Percentiles rank a stretch among this genome's conserved stretches.
phyloP scores from a whole-genome alignment of 1,139 yeast species.

The Blastobotrys persicus region DNA sequence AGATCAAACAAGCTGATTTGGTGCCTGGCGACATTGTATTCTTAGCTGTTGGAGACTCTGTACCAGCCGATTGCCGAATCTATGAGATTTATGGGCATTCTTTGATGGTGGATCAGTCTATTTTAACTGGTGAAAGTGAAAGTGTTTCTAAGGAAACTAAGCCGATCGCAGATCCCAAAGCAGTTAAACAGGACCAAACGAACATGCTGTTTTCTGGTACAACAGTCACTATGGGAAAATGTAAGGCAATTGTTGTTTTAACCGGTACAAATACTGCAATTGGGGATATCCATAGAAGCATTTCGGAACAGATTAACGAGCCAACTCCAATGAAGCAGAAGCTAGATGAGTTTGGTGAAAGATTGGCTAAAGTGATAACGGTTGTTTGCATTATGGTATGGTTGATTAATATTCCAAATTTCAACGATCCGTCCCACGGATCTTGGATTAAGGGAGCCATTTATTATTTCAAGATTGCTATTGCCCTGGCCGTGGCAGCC shows the following conservation, averaged over 20 bases:
- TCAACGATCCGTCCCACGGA: conserved; percentile 34
- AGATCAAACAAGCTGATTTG: conserved; percentile 40
- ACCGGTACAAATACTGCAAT: conserved; percentile 51
- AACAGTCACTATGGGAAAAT: conserved; percentile 48
- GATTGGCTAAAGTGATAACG: conserved; percentile 42
- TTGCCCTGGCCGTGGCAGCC: conserved; percentile 50
- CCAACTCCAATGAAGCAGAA: conserved; percentile 49
- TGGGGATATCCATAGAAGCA: conserved; percentile 48
- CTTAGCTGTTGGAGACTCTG: conserved; percentile 47
- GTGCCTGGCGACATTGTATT: conserved; percentile 53
- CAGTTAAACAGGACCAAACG: conserved; percentile 45
- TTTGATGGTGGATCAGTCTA: conserved; percentile 51
- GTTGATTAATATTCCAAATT: conserved; percentile 24
- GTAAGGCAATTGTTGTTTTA: conserved; percentile 46
- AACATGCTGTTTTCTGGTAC: conserved; percentile 53
- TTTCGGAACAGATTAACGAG: conserved; percentile 41
- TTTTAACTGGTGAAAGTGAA: conserved; percentile 54
- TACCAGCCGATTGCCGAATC: conserved; percentile 52
- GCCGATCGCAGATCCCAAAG: conserved; percentile 34
- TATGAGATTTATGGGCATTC: conserved; percentile 37
- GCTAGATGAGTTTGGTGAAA: conserved; percentile 45
- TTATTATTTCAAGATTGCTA: conserved; percentile 38
- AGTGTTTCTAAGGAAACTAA: conserved; percentile 43
- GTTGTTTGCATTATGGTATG: conserved; percentile 47
- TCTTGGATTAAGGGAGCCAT: conserved; percentile 45